Conservation (phyloP, 2,329 filamentous ascomycete species). For the Pseudogymnoascus sp. region DNA sequence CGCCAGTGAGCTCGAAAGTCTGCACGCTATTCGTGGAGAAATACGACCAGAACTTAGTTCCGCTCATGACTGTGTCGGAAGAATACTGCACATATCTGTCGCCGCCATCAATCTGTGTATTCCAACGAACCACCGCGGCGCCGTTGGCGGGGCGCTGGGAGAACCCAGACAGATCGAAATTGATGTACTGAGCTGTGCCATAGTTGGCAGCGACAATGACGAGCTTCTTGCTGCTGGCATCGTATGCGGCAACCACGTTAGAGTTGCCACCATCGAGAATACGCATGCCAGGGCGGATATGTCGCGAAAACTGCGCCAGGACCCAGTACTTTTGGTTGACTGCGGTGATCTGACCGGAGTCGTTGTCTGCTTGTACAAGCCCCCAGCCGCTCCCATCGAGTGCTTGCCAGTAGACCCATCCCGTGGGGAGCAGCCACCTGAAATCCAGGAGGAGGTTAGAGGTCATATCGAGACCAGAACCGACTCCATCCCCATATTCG, state of each 20-base stretch:
- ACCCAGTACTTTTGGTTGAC: conserved; percentile 36
- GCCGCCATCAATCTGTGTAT: conserved; percentile 32
- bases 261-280: conserved; percentile 33
- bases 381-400: conserved; percentile 38
- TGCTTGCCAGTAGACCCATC: conserved; percentile 41
- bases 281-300: conserved; percentile 36
- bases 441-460: conserved; percentile 37
- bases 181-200: conserved; percentile 32
- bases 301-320: conserved; percentile 37
- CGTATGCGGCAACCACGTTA: conserved; percentile 36
- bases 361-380: conserved; percentile 35
- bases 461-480: conserved; percentile 22
- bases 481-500: conserved; percentile 38
- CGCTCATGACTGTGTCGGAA: conserved; percentile 29
- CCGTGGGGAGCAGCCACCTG: conserved; percentile 35
- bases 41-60: conserved; percentile 33
- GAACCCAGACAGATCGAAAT: conserved; percentile 35
- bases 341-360: conserved; percentile 26
- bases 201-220: conserved; percentile 37
- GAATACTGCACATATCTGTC: conserved; percentile 29
- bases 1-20: conserved; percentile 32
- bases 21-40: conserved; percentile 32
- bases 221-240: conserved; percentile 29
- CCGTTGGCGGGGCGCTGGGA: conserved; percentile 21
- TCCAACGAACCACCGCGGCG: conserved; percentile 32